phyloP scores from a whole-genome alignment of 2,329 filamentous ascomycete genomes.

The Chrysosporium queenslandicum region DNA sequence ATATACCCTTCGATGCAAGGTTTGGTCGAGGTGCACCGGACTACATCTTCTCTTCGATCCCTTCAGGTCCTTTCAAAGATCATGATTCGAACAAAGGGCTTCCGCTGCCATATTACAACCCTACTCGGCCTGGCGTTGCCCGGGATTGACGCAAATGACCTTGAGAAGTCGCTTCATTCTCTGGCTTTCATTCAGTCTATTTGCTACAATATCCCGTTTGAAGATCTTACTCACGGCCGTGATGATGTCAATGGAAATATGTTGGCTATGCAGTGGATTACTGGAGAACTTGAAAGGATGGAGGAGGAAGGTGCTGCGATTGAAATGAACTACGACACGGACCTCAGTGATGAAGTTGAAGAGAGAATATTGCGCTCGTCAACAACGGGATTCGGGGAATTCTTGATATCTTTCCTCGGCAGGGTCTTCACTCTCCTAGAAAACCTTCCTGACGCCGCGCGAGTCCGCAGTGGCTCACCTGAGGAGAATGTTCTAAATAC shows the following conservation, averaged over 20 bases:
- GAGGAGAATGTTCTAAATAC: slow-evolving; percentile 98
- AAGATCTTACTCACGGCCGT: slow-evolving; percentile 62
- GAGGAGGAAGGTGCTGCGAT: slow-evolving; percentile 78
- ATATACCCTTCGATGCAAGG: slow-evolving; percentile 97
- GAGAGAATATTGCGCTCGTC: slow-evolving; percentile 82
- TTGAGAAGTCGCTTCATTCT: slow-evolving; percentile 92
- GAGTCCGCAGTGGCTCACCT: slow-evolving; percentile 79
- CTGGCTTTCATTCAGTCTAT: slow-evolving; percentile 92
- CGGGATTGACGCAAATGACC: slow-evolving; percentile 93
- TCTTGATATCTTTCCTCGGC: slow-evolving; percentile 78
- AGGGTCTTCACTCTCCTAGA: slow-evolving; percentile 93
- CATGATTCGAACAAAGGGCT: slow-evolving; percentile 90
- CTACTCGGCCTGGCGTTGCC: slow-evolving; percentile 85
- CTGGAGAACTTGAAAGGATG: slow-evolving; percentile 86
- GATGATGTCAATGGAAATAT: slow-evolving; percentile 61
- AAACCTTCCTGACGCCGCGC: slow-evolving; percentile 82
- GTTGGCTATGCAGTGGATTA: slow-evolving; percentile 85
- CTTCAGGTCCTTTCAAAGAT: slow-evolving; percentile 85
- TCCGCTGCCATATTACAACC: slow-evolving; percentile 88
- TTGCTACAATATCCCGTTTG: slow-evolving; percentile 90
- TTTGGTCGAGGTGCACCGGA: slow-evolving; percentile 91
- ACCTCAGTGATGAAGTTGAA: slow-evolving; percentile 78
- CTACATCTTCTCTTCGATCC: slow-evolving; percentile 82
- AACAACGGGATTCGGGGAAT: slow-evolving; percentile 87
- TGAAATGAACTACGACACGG: slow-evolving; percentile 71